Evolutionary conservation across 495 filamentous ascomycete species (phyloP).

Genomic region (Margaritispora aquatica): DNA sequence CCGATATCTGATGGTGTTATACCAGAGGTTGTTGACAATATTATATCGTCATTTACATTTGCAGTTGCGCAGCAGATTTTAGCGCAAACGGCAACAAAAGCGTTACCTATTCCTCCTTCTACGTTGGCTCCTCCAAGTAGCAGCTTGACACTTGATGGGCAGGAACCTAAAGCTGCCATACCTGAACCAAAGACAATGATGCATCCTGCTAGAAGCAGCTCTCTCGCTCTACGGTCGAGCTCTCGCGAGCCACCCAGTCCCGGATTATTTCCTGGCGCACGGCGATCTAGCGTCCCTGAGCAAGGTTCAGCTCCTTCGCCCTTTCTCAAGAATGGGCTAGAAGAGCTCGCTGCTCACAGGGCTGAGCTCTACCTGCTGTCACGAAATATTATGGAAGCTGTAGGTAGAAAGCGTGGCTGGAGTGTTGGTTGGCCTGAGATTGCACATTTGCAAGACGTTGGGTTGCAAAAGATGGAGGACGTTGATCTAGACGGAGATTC

Average conservation of each 20-base stretch:
- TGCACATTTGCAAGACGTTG: slow-evolving; percentile 46
- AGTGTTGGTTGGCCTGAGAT: slow-evolving; percentile 66
- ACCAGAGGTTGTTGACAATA: slow-evolving; percentile 62
- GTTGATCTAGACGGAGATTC: slow-evolving; percentile 35
- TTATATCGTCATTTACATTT: slow-evolving; percentile 82
- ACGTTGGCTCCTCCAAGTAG: slow-evolving; percentile 33
- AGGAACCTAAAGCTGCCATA: slow-evolving; percentile 46
- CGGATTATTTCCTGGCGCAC: slow-evolving; percentile 34
- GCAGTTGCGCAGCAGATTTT: slow-evolving; percentile 72
- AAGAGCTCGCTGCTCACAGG: slow-evolving; percentile 76
- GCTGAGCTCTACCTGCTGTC: slow-evolving; percentile 78
- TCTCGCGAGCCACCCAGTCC: slow-evolving; percentile 30
- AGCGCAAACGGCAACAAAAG: slow-evolving; percentile 64
- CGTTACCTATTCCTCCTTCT: slow-evolving; percentile 58
- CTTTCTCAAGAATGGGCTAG: slow-evolving; percentile 59
- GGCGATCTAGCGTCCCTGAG: slow-evolving; percentile 27
- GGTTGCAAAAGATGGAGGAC: slow-evolving; percentile 46
- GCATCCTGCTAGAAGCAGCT: slow-evolving; percentile 50
- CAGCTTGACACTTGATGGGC: slow-evolving; percentile 24
- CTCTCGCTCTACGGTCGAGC: slow-evolving; percentile 29
- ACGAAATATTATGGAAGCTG: slow-evolving; percentile 66
- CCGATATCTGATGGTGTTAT: slow-evolving; percentile 26
- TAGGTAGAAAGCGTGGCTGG: slow-evolving; percentile 72
- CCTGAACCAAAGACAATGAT: slow-evolving; percentile 59
- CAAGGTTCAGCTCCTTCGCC: slow-evolving; percentile 20